phyloP scores from a whole-genome alignment of 805 yeast species.

The Candida corydali region DNA sequence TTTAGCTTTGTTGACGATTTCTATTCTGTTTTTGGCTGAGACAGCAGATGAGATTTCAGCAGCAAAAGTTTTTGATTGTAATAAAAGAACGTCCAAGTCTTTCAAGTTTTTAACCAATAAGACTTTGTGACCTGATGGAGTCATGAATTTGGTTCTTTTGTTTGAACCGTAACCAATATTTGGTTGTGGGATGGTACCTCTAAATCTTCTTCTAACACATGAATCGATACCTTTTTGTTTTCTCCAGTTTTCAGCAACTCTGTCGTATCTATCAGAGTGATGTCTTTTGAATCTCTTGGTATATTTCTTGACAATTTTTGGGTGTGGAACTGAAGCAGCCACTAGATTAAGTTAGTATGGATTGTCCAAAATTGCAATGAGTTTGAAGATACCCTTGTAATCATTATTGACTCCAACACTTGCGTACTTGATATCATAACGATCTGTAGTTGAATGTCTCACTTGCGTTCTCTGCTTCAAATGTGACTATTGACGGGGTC shows the following conservation, averaged over 20 bases:
- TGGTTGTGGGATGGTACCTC: conserved; percentile 99
- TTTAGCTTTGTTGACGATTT: conserved; percentile 93
- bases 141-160: conserved; percentile 95
- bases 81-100: conserved; percentile 91
- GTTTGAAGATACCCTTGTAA: too few relatives aligned
- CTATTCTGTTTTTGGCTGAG: conserved; percentile 97
- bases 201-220: conserved; percentile 99
- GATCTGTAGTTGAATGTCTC: too few relatives aligned
- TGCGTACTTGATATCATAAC: too few relatives aligned
- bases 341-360: conserved; percentile 27
- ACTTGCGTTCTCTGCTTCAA: too few relatives aligned
- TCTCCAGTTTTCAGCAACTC: conserved; percentile 99
- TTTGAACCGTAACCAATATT: conserved; percentile 99
- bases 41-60: conserved; percentile 99
- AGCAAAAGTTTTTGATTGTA: conserved; percentile 98
- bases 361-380: not conserved
- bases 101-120: conserved; percentile 87
- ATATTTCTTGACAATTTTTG: conserved; percentile 99
- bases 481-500: too few relatives aligned
- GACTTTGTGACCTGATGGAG: conserved; percentile 98
- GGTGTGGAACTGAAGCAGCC: conserved; percentile 98
- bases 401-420: too few relatives aligned
- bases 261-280: conserved; percentile 99
- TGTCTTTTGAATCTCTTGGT: conserved; percentile 99
- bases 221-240: conserved; percentile 99